Evolutionary conservation across 208 protist species (phyloP).

Genomic region (Wallacemonas sp.): DNA sequence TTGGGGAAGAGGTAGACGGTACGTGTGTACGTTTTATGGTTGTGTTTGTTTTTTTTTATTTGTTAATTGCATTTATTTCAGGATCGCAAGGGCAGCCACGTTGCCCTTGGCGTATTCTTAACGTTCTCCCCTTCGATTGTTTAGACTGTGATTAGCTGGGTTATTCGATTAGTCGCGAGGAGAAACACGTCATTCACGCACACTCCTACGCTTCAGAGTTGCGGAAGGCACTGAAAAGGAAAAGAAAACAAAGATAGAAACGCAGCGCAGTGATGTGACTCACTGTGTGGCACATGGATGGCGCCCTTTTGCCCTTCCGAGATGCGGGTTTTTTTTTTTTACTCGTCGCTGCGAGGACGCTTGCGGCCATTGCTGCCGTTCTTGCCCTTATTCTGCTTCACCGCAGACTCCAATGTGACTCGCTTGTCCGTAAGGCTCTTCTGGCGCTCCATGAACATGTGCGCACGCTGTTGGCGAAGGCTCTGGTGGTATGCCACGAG

Average conservation of each 20-base stretch:
- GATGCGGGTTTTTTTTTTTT: too few relatives aligned
- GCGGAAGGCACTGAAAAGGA: neutral
- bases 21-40: neutral
- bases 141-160: neutral
- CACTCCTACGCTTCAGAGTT: neutral
- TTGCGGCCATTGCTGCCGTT: conserved; percentile 29
- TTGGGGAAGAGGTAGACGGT: neutral
- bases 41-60: neutral
- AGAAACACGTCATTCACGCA: neutral
- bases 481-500: conserved; percentile 65
- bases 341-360: conserved; percentile 18
- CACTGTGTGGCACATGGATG: too few relatives aligned
- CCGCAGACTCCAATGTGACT: conserved; percentile 69
- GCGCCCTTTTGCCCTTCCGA: too few relatives aligned
- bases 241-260: neutral
- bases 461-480: conserved; percentile 79
- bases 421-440: conserved; percentile 53
- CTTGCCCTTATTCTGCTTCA: conserved; percentile 37
- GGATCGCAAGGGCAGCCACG: too few relatives aligned
- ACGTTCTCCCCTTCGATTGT: too few relatives aligned
- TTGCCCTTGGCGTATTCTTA: too few relatives aligned
- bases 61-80: too few relatives aligned
- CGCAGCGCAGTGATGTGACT: too few relatives aligned
- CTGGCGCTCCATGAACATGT: conserved; percentile 66
- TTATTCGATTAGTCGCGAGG: conserved; percentile 13